Percentiles rank a stretch among this genome's conserved stretches.
These are phyloP conservation scores for Ochromonadaceae sp. DNA, from an alignment of 352 stramenopile genomes.

Conservation along the genomic window DNA sequence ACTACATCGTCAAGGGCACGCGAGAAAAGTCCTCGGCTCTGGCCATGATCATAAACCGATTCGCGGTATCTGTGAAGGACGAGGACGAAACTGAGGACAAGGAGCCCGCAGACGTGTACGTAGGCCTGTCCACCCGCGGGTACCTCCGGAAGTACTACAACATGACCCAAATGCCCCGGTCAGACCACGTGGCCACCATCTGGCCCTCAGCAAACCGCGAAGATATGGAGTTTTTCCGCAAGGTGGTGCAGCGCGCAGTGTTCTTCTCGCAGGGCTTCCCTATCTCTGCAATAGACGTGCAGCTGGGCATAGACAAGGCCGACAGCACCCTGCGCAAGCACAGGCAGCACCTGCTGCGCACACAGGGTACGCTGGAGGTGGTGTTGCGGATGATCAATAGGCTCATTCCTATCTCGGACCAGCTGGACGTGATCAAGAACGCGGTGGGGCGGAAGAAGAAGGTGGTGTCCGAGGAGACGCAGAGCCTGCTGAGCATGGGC, in stretches of 20 bases:
- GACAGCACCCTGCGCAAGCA: neutral
- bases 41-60: neutral
- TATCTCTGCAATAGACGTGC: neutral
- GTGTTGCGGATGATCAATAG: slow-evolving; percentile 4
- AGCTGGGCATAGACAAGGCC: slow-evolving; percentile 7
- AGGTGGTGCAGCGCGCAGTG: neutral
- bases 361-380: neutral
- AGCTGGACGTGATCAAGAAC: slow-evolving; percentile 7
- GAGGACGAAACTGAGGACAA: neutral
- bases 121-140: neutral
- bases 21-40: slow-evolving; percentile 3
- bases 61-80: neutral
- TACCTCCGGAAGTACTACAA: slow-evolving; percentile 1
- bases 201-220: neutral
- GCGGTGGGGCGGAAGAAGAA: neutral
- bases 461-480: neutral
- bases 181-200: neutral
- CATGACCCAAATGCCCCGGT: neutral
- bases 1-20: neutral
- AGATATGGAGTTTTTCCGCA: neutral
- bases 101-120: slow-evolving; percentile 11
- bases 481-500: neutral
- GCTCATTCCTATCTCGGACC: slow-evolving; percentile 10
- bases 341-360: neutral
- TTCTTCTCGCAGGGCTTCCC: slow-evolving; percentile 3